Conservation (phyloP, 768 basidiomycete species). For the Lentinula sp. region DNA sequence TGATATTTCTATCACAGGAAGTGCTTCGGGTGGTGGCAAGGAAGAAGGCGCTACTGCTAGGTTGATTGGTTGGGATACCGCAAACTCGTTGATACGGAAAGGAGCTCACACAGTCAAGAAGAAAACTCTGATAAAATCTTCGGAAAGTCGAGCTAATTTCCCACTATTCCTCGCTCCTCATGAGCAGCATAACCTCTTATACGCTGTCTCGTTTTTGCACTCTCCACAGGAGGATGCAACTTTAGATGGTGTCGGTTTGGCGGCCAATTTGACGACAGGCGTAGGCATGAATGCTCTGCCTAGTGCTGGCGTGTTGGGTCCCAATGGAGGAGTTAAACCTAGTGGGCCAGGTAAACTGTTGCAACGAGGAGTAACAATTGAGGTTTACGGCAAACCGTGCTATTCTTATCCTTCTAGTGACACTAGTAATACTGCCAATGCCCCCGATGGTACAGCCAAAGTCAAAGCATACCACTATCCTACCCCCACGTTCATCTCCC, state of each 20-base stretch:
- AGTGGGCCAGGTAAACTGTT: constrained; percentile 34
- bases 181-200: constrained; percentile 86
- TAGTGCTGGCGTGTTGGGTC: constrained; percentile 10
- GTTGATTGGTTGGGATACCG: constrained; percentile 52
- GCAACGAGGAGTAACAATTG: constrained; percentile 75
- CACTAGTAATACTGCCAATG: constrained; percentile 9
- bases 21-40: constrained; percentile 22
- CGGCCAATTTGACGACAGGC: neutral
- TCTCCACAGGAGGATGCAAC: constrained; percentile 49
- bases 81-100: constrained; percentile 35
- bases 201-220: constrained; percentile 78
- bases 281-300: neutral
- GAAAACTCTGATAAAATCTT: neutral
- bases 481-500: constrained; percentile 70
- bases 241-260: constrained; percentile 24
- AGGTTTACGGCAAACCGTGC: constrained; percentile 71
- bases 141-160: constrained; percentile 17
- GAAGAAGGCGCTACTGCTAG: constrained; percentile 40
- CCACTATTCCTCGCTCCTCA: constrained; percentile 59
- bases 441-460: neutral
- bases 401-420: constrained; percentile 8
- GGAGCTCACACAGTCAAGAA: neutral
- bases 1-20: constrained; percentile 67
- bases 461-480: constrained; percentile 38
- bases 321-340: neutral